Evolutionary conservation across 2,329 filamentous ascomycete genomes (phyloP), one percentile per base, ranked within the genome.

Genomic region (Metarhizium rileyi): DNA sequence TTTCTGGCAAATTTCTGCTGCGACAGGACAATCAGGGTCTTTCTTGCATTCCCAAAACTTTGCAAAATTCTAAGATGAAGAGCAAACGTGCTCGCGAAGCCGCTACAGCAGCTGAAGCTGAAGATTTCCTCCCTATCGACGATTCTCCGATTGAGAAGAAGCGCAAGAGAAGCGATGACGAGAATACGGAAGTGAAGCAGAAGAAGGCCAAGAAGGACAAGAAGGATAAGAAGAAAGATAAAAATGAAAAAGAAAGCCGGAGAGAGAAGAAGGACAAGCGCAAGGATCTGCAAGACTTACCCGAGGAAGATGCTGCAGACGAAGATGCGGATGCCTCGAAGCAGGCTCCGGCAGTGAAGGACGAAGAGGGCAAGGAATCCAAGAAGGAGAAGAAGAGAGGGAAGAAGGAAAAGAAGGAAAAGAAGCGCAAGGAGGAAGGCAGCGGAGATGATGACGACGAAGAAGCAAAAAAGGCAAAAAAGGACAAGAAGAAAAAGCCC

Each of bases 191-290:
- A n/a, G 22, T 52, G 43, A 51, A 61, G 40, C 56, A 57, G 55
- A 66, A 66, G 54, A 64, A 61, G 55, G 44, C 35, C 40, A 64
- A 66, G 52, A 62, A 61, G 56, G 57, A 53, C 26, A 63, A 65
- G 57, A 63, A 61, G 51, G 56, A 54, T 16, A 66, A 67, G 57
- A 65, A 67, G 56, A 56, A 65, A 25, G 49, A 51, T 43, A 64
- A 68, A 52, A 48, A 56, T 49, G 53, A 62, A 48, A 60, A 62
- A 50, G 62, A 67, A 55, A 63, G 61, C 49, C 64, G 67, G 38
- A 66, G 68, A 50, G 67, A 69, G 46, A 68, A 67, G 57, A 69
- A 71, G 56, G 63, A 69, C 26, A 69, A 68, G 58, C 63, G 65
- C 47, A 66, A 67, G 56, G 55, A 70, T 43, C 55, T 70, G 6